Conservation (phyloP, 306 rosid genomes). For the Biancaea sappan region DNA sequence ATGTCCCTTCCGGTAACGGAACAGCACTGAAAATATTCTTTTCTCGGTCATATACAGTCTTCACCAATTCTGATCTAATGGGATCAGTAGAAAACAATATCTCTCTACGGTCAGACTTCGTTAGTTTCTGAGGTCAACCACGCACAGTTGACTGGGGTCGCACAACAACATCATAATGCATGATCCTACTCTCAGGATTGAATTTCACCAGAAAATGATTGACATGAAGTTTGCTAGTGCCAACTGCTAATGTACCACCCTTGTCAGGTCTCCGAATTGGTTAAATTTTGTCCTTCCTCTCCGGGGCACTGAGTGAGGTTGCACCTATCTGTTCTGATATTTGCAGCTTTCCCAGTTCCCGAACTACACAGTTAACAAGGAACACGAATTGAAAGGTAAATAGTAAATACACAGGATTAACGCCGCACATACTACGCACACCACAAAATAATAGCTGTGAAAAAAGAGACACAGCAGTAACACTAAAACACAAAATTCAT, state of each 20-base stretch:
- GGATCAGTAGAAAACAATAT: constrained; percentile 48
- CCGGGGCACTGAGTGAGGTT: not conserved
- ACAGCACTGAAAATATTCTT: constrained; percentile 60
- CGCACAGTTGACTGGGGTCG: constrained; percentile 34
- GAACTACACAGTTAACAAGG: too few species aligned
- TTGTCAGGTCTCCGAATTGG: constrained; percentile 59
- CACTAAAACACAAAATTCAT: too few species aligned
- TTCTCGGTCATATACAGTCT: constrained; percentile 67
- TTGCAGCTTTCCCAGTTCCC: not conserved
- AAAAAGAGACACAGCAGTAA: too few species aligned
- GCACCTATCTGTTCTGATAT: not conserved
- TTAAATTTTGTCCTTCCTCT: not conserved
- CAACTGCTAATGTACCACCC: constrained; percentile 60
- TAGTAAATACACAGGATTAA: too few species aligned
- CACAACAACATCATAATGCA: too few species aligned
- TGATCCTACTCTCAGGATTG: too few species aligned
- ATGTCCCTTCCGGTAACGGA: too few species aligned
- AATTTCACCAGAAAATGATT: too few species aligned
- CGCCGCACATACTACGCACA: too few species aligned
- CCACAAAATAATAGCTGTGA: too few species aligned
- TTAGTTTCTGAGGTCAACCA: constrained; percentile 45
- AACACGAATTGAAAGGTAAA: too few species aligned
- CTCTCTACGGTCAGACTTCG: constrained; percentile 49
- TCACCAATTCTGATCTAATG: constrained; percentile 25
- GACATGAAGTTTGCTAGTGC: too few species aligned